Evolutionary conservation across 495 filamentous ascomycete species (phyloP).

Genomic region (Aspergillus leporis): DNA sequence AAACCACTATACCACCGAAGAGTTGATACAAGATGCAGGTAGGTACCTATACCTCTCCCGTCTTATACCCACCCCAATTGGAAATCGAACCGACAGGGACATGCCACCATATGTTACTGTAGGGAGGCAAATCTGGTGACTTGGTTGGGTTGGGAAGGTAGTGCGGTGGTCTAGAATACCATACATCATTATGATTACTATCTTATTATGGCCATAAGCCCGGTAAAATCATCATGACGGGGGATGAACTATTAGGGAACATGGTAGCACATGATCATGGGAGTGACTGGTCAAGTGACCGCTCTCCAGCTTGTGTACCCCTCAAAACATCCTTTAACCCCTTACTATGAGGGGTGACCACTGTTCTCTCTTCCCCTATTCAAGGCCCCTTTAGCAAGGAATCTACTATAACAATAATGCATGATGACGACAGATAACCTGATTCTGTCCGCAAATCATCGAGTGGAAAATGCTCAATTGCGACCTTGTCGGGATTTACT

Average conservation of each 20-base stretch:
- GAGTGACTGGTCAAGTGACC: constrained; percentile 7
- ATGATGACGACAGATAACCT: constrained; percentile 1
- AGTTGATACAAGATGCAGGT: background rate
- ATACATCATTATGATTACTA: background rate
- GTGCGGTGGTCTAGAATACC: background rate
- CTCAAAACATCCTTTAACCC: background rate
- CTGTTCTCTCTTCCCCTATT: background rate
- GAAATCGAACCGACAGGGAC: background rate
- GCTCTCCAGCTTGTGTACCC: background rate
- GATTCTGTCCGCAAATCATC: background rate
- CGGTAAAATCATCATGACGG: background rate
- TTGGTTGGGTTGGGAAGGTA: background rate
- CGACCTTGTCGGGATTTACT: background rate
- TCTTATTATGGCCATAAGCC: background rate
- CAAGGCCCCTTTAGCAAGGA: background rate
- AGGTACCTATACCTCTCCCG: background rate
- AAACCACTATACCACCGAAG: background rate
- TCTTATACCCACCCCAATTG: background rate
- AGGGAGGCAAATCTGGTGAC: constrained; percentile 1
- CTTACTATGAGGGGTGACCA: background rate
- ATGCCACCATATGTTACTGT: background rate
- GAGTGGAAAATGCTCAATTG: background rate
- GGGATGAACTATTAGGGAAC: background rate
- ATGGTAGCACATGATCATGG: background rate
- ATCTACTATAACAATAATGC: constrained; percentile 1